Base-by-base conservation (phyloP, 116 monocot genomes). In the Thalassia testudinum region DNA sequence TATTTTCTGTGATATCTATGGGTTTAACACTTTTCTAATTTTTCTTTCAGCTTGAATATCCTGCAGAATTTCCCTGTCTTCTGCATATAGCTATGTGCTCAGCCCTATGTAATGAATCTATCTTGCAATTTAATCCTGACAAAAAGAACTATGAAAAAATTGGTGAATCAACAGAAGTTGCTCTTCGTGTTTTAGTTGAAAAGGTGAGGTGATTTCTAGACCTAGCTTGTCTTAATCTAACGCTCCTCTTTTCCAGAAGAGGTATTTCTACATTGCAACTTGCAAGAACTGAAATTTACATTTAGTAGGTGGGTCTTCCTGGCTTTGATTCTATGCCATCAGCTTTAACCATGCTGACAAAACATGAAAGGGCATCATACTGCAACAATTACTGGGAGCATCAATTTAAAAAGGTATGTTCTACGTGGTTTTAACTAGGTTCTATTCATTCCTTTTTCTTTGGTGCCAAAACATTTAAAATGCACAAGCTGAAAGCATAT, bases 291-390 rank as follows among this genome's bases (percentile, higher is more conserved):
- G 37, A 42, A 44, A 54, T 37, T 57, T 58, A 27, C n/a, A 54
- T 64, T 44, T 74, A 42, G 63, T 75, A 97, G 97, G 89, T 97
- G 59, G 97, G 97, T 25, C 89, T 97, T 66, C 97, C 97, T 67
- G 97, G 97, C 72, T 97, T 97, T 97, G 85, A 97, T 72, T 97
- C 97, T 51, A 97, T 97, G 97, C 97, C 89, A 62, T 79, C 88
- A 51, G 89, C 97, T 63, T 58, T 97, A 49, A 85, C 76, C 63
- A 82, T 97, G 81, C 61, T 97, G 49, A 77, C 60, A 19, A 97
- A 97, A 51, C 85, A 85, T 62, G 97, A 97, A 60, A 81, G 97
- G 7, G 89, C 89, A 63, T 81, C 89, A 57, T 97, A 89, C 57
- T 97, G 89, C 67, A 97, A 97, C 57, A 78, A 66, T 55, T 97